Evolutionary conservation across 2,329 filamentous ascomycete species (phyloP).

Genomic region (Fusarium zealandicum): DNA sequence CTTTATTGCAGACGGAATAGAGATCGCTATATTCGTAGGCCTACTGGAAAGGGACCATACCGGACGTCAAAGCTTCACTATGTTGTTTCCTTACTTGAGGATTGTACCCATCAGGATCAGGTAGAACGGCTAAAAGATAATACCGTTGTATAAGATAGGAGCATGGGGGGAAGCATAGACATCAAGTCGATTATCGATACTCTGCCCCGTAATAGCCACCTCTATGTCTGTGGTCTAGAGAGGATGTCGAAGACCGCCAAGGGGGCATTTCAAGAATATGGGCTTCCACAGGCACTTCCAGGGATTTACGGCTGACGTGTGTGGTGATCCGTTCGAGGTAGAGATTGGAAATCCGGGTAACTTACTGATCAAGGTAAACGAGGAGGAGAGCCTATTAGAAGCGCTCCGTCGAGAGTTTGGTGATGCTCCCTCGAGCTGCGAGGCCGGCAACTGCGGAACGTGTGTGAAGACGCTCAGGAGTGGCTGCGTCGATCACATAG

Average conservation of each 20-base stretch:
- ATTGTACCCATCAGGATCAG: conserved; percentile 62
- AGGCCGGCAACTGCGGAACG: no score
- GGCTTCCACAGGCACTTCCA: conserved; percentile 69
- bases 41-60: conserved; percentile 54
- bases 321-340: conserved; percentile 67
- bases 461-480: no score
- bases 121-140: conserved; percentile 52
- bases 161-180: conserved; percentile 60
- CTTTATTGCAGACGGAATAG: conserved; percentile 70
- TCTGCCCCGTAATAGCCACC: conserved; percentile 60
- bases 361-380: conserved; percentile 54
- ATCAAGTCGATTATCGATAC: conserved; percentile 57
- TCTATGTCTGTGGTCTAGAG: conserved; percentile 68
- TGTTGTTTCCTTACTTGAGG: conserved; percentile 58
- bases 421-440: conserved; percentile 57
- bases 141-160: conserved; percentile 60
- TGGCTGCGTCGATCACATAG: conserved; percentile 58
- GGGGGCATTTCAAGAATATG: conserved; percentile 49
- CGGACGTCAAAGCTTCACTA: conserved; percentile 64
- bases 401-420: conserved; percentile 53
- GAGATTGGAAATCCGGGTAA: conserved; percentile 53
- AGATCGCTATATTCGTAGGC: conserved; percentile 69
- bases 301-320: conserved; percentile 60
- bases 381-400: conserved; percentile 59
- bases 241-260: conserved; percentile 63